These are phyloP conservation scores for Coniochaeta sp. DNA, from an alignment of 2,329 filamentous ascomycete species.

Conservation along the genomic window DNA sequence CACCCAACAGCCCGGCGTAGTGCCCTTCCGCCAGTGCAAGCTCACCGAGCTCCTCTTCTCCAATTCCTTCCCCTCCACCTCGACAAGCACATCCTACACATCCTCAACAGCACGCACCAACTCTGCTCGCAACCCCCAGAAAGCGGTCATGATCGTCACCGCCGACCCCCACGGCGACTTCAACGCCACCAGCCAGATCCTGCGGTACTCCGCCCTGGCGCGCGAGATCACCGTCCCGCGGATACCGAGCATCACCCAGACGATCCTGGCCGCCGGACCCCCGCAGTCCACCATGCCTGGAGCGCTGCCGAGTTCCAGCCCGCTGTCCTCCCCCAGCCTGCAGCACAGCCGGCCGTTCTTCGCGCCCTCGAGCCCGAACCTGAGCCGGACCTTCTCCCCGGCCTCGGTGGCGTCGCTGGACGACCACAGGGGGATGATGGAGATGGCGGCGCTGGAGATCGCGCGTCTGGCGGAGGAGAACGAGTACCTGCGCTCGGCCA, in stretches of 20 bases:
- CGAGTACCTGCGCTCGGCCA: slow-evolving; percentile 61
- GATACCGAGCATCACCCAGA: slow-evolving; percentile 72
- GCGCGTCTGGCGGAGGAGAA: slow-evolving; percentile 70
- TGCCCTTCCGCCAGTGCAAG: slow-evolving; percentile 78
- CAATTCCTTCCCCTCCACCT: slow-evolving; percentile 70
- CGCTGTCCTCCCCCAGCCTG: slow-evolving; percentile 21
- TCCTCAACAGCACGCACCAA: slow-evolving; percentile 17
- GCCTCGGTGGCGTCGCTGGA: slow-evolving; percentile 27
- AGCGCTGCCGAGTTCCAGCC: slow-evolving; percentile 14
- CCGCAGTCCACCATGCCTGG: slow-evolving; percentile 7
- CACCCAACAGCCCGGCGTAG: slow-evolving; percentile 52
- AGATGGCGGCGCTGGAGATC: slow-evolving; percentile 74
- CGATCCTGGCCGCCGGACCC: slow-evolving; percentile 43
- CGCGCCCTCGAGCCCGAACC: slow-evolving; percentile 20
- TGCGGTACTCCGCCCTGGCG: slow-evolving; percentile 88
- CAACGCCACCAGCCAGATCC: slow-evolving; percentile 92
- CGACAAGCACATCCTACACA: slow-evolving; percentile 37
- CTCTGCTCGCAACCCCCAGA: slow-evolving; percentile 63
- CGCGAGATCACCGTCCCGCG: slow-evolving; percentile 88
- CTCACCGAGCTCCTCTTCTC: slow-evolving; percentile 79
- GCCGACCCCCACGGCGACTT: slow-evolving; percentile 90
- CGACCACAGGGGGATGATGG: slow-evolving; percentile 64
- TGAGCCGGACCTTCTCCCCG: slow-evolving; percentile 30
- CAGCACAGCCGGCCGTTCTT: slow-evolving; percentile 31
- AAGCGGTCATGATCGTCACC: slow-evolving; percentile 91